Base-by-base conservation (phyloP, 2,329 filamentous ascomycete genomes). In the Moelleriella libera region DNA sequence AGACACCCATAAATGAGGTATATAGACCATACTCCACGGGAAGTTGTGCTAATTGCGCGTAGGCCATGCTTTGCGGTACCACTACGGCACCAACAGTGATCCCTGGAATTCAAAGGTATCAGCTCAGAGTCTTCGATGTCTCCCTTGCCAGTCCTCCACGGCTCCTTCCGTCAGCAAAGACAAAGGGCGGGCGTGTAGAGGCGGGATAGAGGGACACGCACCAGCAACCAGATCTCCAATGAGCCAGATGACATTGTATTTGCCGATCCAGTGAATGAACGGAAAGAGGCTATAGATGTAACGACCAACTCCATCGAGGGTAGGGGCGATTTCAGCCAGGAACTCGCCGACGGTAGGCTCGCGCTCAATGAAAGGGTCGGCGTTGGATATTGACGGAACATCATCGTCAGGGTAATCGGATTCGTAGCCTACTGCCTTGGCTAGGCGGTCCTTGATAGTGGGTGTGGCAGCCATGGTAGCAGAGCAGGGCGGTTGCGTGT, bases 1-100 rank as follows among this genome's bases (percentile, higher is more conserved):
- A 65, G 21, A 96, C 89, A 50, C 90, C 90, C 79, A 96, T 94
- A 60, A 97, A 97, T 0, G 89, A 95, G 1, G 90, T 89, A 55
- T 68, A 68, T 14, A 75, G 57, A 11, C 72, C 72, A 56, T 69
- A 75, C 52, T 75, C 67, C 30, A 70, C 64, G 4, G 64, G 61
- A 44, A 75, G 65, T 49, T 67, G 60, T 3, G 72, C 72, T 14
- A 75, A 59, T 37, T 68, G 57, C 21, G 72, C 72, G 48, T 75
- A 75, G 3, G 71, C 72, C 72, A 75, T 75, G 41, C 68, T 67
- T 55, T 75, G 72, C 2, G 72, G 72, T n/a, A 76, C 70, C 45
- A 75, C 71, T 4, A 75, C 71, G 46, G 70, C 70, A 49, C 72
- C 72, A 47, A 75, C 70, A 12, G 71, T 75, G 37, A 63, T 54